Percentiles rank a stretch among this genome's conserved stretches.
These are phyloP conservation scores for Podospora didyma DNA, from an alignment of 495 filamentous ascomycete genomes.

Conservation along the genomic window DNA sequence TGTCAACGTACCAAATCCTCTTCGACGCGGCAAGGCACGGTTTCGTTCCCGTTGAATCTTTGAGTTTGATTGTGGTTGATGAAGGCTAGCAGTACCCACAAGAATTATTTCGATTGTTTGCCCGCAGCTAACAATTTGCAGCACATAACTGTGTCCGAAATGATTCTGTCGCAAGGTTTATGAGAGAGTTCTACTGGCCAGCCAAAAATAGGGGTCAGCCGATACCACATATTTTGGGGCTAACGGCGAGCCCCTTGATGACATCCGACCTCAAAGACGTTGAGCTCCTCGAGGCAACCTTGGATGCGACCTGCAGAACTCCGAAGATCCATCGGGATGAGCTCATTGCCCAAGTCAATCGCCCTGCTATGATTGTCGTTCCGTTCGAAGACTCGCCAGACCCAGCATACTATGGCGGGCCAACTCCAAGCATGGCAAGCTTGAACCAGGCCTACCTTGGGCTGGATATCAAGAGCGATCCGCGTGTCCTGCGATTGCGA, in stretches of 20 bases:
- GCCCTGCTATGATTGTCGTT: conserved; percentile 56
- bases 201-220: conserved; percentile 27
- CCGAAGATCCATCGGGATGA: conserved; percentile 71
- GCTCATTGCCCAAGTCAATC: conserved; percentile 62
- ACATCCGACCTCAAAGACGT: conserved; percentile 49
- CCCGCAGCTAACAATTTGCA: conserved; percentile 19
- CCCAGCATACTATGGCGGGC: background rate
- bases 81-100: conserved; percentile 62
- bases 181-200: conserved; percentile 68
- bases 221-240: conserved; percentile 72
- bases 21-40: conserved; percentile 75
- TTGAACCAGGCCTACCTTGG: conserved; percentile 31
- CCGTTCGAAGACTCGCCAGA: conserved; percentile 33
- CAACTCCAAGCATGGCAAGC: conserved; percentile 30
- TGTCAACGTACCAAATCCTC: conserved; percentile 75
- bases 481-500: conserved; percentile 56
- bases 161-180: conserved; percentile 71
- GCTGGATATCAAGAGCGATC: conserved; percentile 66
- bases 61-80: conserved; percentile 80
- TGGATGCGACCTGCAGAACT: conserved; percentile 68
- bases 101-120: background rate
- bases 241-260: conserved; percentile 81
- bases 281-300: conserved; percentile 63
- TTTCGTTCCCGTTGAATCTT: conserved; percentile 63
- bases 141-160: conserved; percentile 65